Evolutionary conservation across 352 stramenopile species (phyloP).

Genomic region (Blastocystis sp.): DNA sequence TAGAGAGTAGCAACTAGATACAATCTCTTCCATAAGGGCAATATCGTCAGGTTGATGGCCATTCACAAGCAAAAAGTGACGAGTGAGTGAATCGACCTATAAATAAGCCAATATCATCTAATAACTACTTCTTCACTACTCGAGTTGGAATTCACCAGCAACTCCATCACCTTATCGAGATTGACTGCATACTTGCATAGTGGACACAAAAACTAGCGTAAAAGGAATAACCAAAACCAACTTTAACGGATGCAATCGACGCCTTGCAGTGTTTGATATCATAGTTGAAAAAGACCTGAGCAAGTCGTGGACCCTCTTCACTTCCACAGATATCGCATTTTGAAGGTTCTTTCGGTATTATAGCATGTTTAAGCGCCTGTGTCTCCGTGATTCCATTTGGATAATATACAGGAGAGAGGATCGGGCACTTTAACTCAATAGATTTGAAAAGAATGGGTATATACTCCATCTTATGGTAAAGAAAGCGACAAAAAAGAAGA

Average conservation of each 20-base stretch:
- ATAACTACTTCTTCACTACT: background rate
- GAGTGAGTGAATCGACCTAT: constrained; percentile 21
- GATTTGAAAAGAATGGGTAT: constrained; percentile 15
- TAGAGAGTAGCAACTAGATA: constrained; percentile 47
- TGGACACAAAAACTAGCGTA: constrained; percentile 23
- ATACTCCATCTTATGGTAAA: constrained; percentile 5
- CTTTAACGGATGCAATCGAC: background rate
- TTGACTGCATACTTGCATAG: constrained; percentile 36
- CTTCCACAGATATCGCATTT: constrained; percentile 28
- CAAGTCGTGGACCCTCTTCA: background rate
- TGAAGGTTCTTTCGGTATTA: background rate
- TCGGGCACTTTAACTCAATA: constrained; percentile 4
- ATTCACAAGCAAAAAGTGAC: constrained; percentile 55
- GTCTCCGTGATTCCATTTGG: constrained; percentile 33
- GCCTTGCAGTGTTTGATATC: background rate
- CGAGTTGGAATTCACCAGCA: background rate
- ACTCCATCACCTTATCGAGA: constrained; percentile 27
- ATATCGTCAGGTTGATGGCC: constrained; percentile 16
- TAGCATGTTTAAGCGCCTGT: background rate
- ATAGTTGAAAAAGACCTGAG: constrained; percentile 25
- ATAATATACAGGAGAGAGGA: constrained; percentile 12
- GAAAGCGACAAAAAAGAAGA: background rate
- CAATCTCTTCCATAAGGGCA: constrained; percentile 41
- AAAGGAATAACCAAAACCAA: background rate
- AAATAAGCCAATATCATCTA: background rate